Evolutionary conservation across 129 eudicot genomes (phyloP).

Genomic region (Helianthus annuus): HanXRQr2.0-SUNRISE NC_035448.2:20098901-20099400

Average conservation of each 20-base stretch:
- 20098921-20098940: no score
- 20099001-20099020: neutral
- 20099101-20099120: neutral
- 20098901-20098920: no score
- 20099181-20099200: slow-evolving; percentile 45
- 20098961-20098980: no score
- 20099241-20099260: slow-evolving; percentile 9
- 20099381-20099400: slow-evolving; percentile 82
- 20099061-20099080: slow-evolving; percentile 25
- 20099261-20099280: slow-evolving; percentile 42
- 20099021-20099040: neutral
- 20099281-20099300: slow-evolving; percentile 48
- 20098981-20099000: neutral
- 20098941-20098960: no score
- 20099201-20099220: slow-evolving; percentile 22
- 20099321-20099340: slow-evolving; percentile 33
- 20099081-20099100: slow-evolving; percentile 5
- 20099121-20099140: slow-evolving; percentile 16
- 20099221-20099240: neutral
- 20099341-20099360: slow-evolving; percentile 9
- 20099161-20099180: slow-evolving; percentile 31
- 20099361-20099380: slow-evolving; percentile 40
- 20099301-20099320: slow-evolving; percentile 34
- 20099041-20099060: neutral
- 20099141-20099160: neutral